Base-by-base conservation (phyloP, 2,329 filamentous ascomycete species). In the Diaporthe capsici region DNA sequence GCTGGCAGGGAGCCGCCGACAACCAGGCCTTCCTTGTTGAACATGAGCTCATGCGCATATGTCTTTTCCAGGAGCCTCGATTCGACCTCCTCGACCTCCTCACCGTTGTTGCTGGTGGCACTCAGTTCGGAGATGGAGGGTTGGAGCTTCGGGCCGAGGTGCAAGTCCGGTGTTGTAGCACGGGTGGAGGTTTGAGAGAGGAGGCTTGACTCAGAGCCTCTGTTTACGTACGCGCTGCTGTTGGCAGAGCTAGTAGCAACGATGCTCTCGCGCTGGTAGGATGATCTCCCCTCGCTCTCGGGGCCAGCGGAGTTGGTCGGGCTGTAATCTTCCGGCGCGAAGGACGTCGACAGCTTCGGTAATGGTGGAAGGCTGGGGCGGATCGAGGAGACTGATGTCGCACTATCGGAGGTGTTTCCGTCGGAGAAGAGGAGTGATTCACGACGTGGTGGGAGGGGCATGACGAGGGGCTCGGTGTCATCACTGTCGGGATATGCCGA, bases 1-100 rank as follows among this genome's bases (percentile, higher is more conserved):
- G 97, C 97, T 7, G 94, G 92, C 17, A 99, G 89, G 4, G 95
- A 97, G 20, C 97, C 97, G 63, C 97, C 97, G 57, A 94, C 94
- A n/a, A 99, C 93, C 77, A 98, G 94, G 1, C 96, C 96, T 79
- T 98, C 96, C 83, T 97, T 97, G 86, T 97, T 98, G 83, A 94
- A 94, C 81, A 98, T 92, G 65, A 99, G 89, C 82, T 99, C 96
- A 81, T 98, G 94, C 0, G 95, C 95, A 81, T 91, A 98, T 0
- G 96, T 98, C 85, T 94, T 97, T 82, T 96, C 94, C n/a, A 98
- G 87, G n/a, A 98, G 87, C 80, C 93, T 93, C 6, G 91, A 93
- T 82, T 98, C 96, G 0, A 93, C 91, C 67, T 98, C 95, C 49
- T 95, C 92, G 17, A 90, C 88, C 75, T 96, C 95, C 73, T 97